These are phyloP conservation scores for Talaromyces sp. DNA, from an alignment of 2,329 filamentous ascomycete genomes.

Conservation along the genomic window DNA sequence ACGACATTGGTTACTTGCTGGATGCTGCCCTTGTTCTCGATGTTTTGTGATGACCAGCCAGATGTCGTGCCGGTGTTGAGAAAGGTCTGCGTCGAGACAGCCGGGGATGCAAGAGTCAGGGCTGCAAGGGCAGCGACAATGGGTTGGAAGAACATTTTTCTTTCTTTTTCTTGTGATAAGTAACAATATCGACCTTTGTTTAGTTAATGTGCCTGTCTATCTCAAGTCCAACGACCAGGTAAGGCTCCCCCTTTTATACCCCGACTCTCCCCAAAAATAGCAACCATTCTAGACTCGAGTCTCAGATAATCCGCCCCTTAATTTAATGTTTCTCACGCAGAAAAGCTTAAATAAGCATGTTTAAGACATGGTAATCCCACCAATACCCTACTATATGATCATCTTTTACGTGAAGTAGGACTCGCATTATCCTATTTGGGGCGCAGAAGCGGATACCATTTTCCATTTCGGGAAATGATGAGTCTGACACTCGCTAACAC, in stretches of 20 bases:
- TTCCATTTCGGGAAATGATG: not conserved
- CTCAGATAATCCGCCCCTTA: not conserved
- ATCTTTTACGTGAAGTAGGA: not conserved
- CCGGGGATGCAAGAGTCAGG: not conserved
- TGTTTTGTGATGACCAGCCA: constrained; percentile 39
- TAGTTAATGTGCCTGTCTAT: not conserved
- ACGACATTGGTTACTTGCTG: constrained; percentile 38
- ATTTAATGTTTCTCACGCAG: not conserved
- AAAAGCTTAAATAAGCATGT: not conserved
- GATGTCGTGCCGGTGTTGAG: constrained; percentile 25
- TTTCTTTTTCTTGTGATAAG: not conserved
- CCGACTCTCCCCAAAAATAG: not conserved
- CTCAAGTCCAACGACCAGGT: not conserved
- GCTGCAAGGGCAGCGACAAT: constrained; percentile 3
- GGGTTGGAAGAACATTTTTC: not conserved
- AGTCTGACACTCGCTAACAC: not conserved
- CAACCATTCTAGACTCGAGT: not conserved
- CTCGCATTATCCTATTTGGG: not conserved
- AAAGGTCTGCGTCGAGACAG: constrained; percentile 16
- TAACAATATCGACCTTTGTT: not conserved
- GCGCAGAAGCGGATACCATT: not conserved
- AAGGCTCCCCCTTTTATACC: not conserved
- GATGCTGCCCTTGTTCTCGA: constrained; percentile 42
- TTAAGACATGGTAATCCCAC: not conserved
- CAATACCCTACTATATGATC: not conserved